Base-by-base conservation (phyloP, 495 filamentous ascomycete genomes). In the Talaromyces wortmannii region DNA sequence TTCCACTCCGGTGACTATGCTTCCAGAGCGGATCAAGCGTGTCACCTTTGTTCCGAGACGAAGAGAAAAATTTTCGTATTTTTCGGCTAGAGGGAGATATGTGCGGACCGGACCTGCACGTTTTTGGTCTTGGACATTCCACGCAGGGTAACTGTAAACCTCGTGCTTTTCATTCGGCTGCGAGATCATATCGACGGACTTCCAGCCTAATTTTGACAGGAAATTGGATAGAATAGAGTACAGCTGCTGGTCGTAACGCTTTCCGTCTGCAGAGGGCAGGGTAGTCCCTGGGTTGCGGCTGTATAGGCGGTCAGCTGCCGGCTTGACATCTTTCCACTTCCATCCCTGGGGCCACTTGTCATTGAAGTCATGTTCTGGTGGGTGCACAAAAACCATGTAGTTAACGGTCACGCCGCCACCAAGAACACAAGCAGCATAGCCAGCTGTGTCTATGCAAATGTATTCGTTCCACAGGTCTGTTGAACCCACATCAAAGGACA, bases 31-130 rank as follows among this genome's bases (percentile, higher is more conserved):
- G 50, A 88, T 69, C 30, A 90, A 74, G 15, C 87, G 79, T 59
- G 79, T 76, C 47, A 89, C 87, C 29, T 78, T 75, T 36, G 86
- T 85, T 61, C 83, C 80, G 54, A 82, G 76, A 67, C 80, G 80
- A 53, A 92, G 67, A 30, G 80, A 73, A 74, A 92, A 90, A 73
- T 90, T 88, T 30, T 64, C 64, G 52, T 81, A 73, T 36, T 65
- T 69, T 60, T 76, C 74, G 29, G 87, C 86, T 31, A 74, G 78
- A 32, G 83, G 79, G 7, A 91, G 80, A 66, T 91, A 92, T 4
- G 87, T 90, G 7, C 82, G 82, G 60, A 90, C 70, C 47, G 87
- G 88, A 10, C 88, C 88, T 36, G 83, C 83, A 54, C 88, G 78
- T 69, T 87, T 76, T 45, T 83, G 85, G 51, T 82, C 68, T 18